Conservation (phyloP, 495 filamentous ascomycete genomes). For the Penicillium silybi region DNA sequence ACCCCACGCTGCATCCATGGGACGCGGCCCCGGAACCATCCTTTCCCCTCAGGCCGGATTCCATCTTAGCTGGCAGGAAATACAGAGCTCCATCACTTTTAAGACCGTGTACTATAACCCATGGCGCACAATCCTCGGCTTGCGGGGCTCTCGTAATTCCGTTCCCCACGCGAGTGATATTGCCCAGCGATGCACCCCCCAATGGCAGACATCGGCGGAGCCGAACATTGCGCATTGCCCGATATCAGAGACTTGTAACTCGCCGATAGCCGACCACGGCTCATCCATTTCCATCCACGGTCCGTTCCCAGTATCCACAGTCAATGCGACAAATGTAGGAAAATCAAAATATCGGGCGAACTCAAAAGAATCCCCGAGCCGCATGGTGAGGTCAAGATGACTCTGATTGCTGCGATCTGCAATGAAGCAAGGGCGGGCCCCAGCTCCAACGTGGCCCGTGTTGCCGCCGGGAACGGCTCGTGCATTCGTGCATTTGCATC, state of each 20-base stretch:
- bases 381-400: constrained; percentile 2
- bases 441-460: constrained; percentile 16
- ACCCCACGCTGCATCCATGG: neutral
- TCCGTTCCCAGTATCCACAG: neutral
- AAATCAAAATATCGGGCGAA: neutral
- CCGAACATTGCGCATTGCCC: constrained; percentile 2
- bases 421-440: constrained; percentile 15
- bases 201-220: neutral
- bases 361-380: neutral
- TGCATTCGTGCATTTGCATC: neutral
- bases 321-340: neutral
- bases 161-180: neutral
- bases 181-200: neutral
- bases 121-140: neutral
- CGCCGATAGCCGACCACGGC: constrained; percentile 2
- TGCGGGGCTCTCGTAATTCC: neutral
- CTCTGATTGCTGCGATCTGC: constrained; percentile 7
- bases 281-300: too few species aligned
- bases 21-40: neutral
- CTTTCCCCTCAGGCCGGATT: neutral
- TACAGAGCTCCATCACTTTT: neutral
- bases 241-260: neutral
- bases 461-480: neutral
- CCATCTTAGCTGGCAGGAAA: neutral
- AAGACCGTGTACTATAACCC: neutral